phyloP scores from a whole-genome alignment of 176 grass and related monocot genomes.

The Oryza meyeriana region DNA sequence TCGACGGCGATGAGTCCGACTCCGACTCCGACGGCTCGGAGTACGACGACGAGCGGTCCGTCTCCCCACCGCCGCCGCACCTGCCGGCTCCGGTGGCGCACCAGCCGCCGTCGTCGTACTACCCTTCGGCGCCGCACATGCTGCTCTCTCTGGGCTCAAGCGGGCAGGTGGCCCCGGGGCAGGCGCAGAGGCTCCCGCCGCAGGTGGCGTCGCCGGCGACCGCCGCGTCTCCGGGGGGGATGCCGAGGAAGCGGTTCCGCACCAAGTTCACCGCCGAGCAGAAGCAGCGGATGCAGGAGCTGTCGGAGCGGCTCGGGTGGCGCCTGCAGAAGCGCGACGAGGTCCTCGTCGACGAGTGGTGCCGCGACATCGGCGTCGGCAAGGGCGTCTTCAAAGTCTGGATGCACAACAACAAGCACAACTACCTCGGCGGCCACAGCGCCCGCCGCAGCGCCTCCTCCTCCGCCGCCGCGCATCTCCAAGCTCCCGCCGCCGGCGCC shows the following conservation, averaged over 20 bases:
- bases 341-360: constrained; percentile 76
- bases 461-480: not conserved
- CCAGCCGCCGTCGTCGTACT: constrained; percentile 36
- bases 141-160: constrained; percentile 75
- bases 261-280: constrained; percentile 91
- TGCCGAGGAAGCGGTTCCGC: constrained; percentile 79
- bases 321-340: constrained; percentile 94
- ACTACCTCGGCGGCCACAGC: constrained; percentile 73
- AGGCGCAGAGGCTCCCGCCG: constrained; percentile 18
- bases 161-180: constrained; percentile 7
- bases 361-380: constrained; percentile 85
- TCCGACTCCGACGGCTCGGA: constrained; percentile 56
- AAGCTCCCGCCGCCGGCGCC: not conserved
- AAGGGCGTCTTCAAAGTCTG: constrained; percentile 99
- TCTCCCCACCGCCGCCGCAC: constrained; percentile 48
- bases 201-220: constrained; percentile 16
- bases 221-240: not conserved
- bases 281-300: constrained; percentile 97
- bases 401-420: constrained; percentile 99
- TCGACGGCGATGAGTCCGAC: constrained; percentile 50
- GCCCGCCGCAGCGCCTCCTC: constrained; percentile 41
- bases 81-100: constrained; percentile 38
- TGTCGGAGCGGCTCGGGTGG: constrained; percentile 90
- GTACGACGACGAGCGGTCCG: constrained; percentile 55
- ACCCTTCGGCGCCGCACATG: constrained; percentile 72